phyloP scores from a whole-genome alignment of 306 rosid species.

The Trifolium fragiferum region DNA sequence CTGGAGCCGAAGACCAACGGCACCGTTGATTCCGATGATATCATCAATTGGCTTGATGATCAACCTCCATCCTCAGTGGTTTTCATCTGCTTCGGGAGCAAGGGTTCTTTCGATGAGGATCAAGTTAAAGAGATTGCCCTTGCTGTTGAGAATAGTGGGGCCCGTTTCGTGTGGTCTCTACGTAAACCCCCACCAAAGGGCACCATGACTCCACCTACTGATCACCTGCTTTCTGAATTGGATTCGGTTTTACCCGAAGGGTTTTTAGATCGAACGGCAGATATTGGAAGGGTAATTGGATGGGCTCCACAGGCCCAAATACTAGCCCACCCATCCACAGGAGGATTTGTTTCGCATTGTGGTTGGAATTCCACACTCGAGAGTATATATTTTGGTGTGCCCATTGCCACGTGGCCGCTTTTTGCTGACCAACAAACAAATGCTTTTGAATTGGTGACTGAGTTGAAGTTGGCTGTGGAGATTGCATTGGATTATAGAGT shows the following conservation, averaged over 20 bases:
- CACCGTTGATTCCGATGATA: neutral
- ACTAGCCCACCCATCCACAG: neutral
- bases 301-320: slow-evolving; percentile 1
- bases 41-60: neutral
- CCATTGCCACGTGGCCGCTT: neutral
- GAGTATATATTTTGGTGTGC: slow-evolving; percentile 2
- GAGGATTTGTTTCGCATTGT: slow-evolving; percentile 3
- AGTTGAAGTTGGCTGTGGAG: neutral
- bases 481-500: neutral
- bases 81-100: neutral
- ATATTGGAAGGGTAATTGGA: neutral
- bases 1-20: neutral
- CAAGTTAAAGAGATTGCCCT: neutral
- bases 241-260: neutral
- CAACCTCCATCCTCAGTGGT: neutral
- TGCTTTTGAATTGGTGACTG: slow-evolving; percentile 11
- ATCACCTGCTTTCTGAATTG: neutral
- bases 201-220: neutral
- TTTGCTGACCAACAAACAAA: neutral
- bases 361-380: neutral
- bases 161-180: neutral
- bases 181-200: neutral
- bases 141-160: neutral
- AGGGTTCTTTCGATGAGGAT: neutral
- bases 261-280: neutral